Base-by-base conservation (phyloP, 805 yeast species). In the Candida taoyuanica region DNA sequence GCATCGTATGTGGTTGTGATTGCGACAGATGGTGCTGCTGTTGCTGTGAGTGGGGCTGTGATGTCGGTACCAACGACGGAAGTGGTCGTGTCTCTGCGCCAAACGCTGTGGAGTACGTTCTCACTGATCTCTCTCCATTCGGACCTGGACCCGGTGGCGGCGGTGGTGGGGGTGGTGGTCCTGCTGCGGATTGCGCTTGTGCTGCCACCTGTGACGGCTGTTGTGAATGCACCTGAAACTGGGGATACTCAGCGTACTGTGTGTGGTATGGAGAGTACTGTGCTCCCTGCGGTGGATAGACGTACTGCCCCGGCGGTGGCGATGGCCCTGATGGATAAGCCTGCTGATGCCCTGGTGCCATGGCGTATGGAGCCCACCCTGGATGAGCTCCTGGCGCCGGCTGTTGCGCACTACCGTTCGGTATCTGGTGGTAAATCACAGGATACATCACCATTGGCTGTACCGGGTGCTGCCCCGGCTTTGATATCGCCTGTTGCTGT, bases 381-480 rank as follows among this genome's bases (percentile, higher is more conserved):
- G 34, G 31, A n/a, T 33, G 37, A 8, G 32, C 33, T 1, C 33
- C 29, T 3, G 40, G 40, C 14, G 39, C 15, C 8, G 29, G 17
- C 7, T 31, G 36, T 11, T 33, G 44, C 7, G 30, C 18, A 28
- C 30, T 18, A 15, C 6, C 18, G 12, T 5, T n/a, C 8, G 43
- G 43, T 5, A 36, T 44, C 32, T 46, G 46, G 7, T 42, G 46
- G 31, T 43, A 34, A 41, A 42, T 40, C 42, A 37, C 25, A 19
- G 45, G 47, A 33, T 37, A 34, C 47, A 18, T 38, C 30, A 31
- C 39, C n/a, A 35, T 36, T 4, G 39, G 47, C n/a, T 37, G 44
- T 25, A 17, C 30, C 5, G 23, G 25, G 13, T 29, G 37, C 6
- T 28, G 36, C 3, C 31, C 21, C 9, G 39, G 43, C 25, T 32